Base-by-base conservation (phyloP, 2,329 filamentous ascomycete genomes). In the Stagonosporopsis chrysanthemi region DNA sequence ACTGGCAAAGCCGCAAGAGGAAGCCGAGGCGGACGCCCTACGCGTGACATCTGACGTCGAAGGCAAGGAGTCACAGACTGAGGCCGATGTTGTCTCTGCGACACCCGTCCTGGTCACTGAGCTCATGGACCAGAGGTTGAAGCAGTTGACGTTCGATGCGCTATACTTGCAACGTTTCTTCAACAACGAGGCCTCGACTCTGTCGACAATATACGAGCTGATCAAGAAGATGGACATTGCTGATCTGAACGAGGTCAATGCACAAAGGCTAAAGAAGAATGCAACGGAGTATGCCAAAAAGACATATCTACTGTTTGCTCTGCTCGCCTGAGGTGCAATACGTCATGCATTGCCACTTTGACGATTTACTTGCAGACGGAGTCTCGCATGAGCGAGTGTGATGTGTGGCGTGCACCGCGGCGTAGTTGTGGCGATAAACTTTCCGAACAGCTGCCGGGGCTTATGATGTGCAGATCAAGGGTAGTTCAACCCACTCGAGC, bases 231-330 rank as follows among this genome's bases (percentile, higher is more conserved):
- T 84, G 3, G 68, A 70, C 23, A 64, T 71, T 26, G 82, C 80
- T 6, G 82, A 83, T 0, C 71, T 83, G 4, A 80, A 83, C 26
- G 75, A 80, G 11, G 78, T 75, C 6, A 79, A 78, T 15, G 76
- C 82, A 41, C 85, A 85, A 60, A 75, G 80, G 40, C 75, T 96
- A 35, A 76, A 72, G 64, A 90, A 88, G 75, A 80, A 82, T 15
- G 86, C 91, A 6, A 80, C 83, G 42, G 91, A 93, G 48, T 96
- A 95, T 75, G 95, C 91, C 87, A 91, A 89, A 79, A 86, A 90
- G 68, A 95, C 90, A 11, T 88, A 85, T 73, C 76, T 97, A 61
- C 76, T 97, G 24, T 97, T 97, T 77, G 92, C 90, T 2, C 78
- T 96, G 54, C 77, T 97, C 62, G 64, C 68, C 4, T 74, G 61